Base-by-base conservation (phyloP, 2,329 filamentous ascomycete genomes). In the Botrytis aclada region DNA sequence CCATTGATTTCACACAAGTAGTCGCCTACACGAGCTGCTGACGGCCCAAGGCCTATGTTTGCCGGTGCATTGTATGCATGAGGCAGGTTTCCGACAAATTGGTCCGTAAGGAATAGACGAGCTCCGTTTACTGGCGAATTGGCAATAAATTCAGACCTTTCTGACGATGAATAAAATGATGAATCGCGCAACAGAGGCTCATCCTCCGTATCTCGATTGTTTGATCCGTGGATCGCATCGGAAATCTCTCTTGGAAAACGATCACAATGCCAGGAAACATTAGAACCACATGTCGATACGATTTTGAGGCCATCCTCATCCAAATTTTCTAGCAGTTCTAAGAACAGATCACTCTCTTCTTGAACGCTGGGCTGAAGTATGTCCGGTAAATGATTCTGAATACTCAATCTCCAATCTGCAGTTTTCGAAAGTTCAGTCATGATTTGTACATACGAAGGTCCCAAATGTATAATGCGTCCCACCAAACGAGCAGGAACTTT, bases 281-380 rank as follows among this genome's bases (percentile, higher is more conserved):
- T 58, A 32, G 29, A 54, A 32, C 10, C 43, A 67, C 47, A 67
- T 34, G 47, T n/a, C 10, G 47, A 58, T 16, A 47, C 47, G 7
- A 67, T 25, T 34, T 67, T 47, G 12, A 72, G 70, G 9, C 29
- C 47, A 4, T 9, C 14, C 14, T 45, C 37, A 22, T 66, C 61
- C 9, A 56, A 41, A 14, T 37, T 34, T 72, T 72, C 72, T 16
- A 74, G 37, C 12, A 51, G 1, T 37, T 74, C 71, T 34, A 73
- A 47, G 32, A 74, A 74, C 12, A 73, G 20, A 20, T 74, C 71
- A 41, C 61, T 73, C 20, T 74, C 71, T 47, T 74, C 71, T 20
- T 60, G 72, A 20, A 69, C 73, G 22, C 25, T 45, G n/a, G 64
- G n/a, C 22, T 34, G 45, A 39, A 47, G 7, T 25, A 43, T 12